Percentiles rank a stretch among this genome's conserved stretches.
These are phyloP conservation scores for Margaritispora aquatica DNA, from an alignment of 495 filamentous ascomycete genomes.

Conservation along the genomic window DNA sequence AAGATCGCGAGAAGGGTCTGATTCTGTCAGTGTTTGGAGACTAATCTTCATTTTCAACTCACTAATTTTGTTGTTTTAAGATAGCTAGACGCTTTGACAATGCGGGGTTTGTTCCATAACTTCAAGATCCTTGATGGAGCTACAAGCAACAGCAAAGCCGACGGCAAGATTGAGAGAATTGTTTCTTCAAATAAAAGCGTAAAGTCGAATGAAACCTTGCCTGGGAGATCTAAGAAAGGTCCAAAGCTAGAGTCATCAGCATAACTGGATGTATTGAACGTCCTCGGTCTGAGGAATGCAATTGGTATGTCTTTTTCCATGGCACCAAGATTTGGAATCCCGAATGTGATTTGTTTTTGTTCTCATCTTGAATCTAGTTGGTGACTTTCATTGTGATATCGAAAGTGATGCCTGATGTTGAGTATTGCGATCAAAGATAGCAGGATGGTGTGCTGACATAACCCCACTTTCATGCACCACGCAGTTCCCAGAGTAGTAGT, in stretches of 20 bases:
- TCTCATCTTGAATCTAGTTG: neutral
- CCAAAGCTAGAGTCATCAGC: constrained; percentile 17
- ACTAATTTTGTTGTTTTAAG: constrained; percentile 9
- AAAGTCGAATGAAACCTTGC: constrained; percentile 1
- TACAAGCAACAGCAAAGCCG: neutral
- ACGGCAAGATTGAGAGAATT: neutral
- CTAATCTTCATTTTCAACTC: neutral
- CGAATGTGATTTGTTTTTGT: neutral
- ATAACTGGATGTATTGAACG: neutral
- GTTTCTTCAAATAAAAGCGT: constrained; percentile 3
- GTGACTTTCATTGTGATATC: neutral
- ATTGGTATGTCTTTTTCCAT: neutral
- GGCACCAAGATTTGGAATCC: neutral
- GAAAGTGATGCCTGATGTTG: neutral
- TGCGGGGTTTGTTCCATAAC: constrained; percentile 16
- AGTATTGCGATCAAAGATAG: neutral
- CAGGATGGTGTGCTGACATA: neutral
- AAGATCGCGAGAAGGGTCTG: constrained; percentile 2
- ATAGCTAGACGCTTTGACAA: neutral
- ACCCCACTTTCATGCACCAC: neutral
- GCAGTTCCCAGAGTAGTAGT: too few species aligned
- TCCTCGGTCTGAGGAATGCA: neutral
- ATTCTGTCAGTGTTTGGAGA: neutral
- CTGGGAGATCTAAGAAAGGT: constrained; percentile 6
- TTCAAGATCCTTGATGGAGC: neutral